phyloP scores from a whole-genome alignment of 768 basidiomycete genomes.

The Boletus subparvulus region DNA sequence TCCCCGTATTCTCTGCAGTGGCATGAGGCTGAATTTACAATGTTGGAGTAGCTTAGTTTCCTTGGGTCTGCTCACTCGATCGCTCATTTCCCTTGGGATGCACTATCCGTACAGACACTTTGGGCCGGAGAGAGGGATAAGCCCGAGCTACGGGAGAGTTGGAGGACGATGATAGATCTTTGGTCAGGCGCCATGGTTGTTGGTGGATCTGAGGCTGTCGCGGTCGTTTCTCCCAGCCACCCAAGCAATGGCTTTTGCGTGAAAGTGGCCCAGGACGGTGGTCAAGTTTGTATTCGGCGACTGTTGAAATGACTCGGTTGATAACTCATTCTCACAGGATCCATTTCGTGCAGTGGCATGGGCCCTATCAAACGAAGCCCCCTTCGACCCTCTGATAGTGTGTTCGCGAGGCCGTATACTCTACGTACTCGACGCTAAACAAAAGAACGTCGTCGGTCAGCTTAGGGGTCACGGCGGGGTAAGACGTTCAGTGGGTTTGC shows the following conservation, averaged over 20 bases:
- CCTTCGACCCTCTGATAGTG: conserved; percentile 59
- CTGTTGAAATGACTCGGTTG: background rate
- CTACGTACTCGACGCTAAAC: conserved; percentile 52
- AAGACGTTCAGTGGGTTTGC: conserved; percentile 27
- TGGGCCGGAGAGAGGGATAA: conserved; percentile 37
- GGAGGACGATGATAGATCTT: conserved; percentile 46
- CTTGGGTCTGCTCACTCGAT: conserved; percentile 35
- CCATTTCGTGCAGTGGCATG: conserved; percentile 49
- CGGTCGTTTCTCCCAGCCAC: conserved; percentile 35
- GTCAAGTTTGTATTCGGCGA: conserved; percentile 15
- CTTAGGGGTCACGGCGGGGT: conserved; percentile 76
- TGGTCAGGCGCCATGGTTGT: conserved; percentile 56
- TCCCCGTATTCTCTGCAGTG: conserved; percentile 2
- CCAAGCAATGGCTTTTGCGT: conserved; percentile 30
- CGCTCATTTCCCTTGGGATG: conserved; percentile 46
- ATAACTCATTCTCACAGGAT: conserved; percentile 18
- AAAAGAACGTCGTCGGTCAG: conserved; percentile 41
- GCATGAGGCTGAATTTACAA: conserved; percentile 9
- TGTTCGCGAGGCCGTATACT: conserved; percentile 54
- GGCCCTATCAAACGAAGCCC: conserved; percentile 47
- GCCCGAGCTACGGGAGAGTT: conserved; percentile 36
- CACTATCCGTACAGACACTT: conserved; percentile 37
- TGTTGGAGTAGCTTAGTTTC: conserved; percentile 32
- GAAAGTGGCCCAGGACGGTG: conserved; percentile 32
- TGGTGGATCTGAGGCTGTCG: conserved; percentile 39